Percentiles rank a stretch among this genome's conserved stretches.
phyloP scores from a whole-genome alignment of 2,329 filamentous ascomycete genomes.

The Onygenales sp. region DNA sequence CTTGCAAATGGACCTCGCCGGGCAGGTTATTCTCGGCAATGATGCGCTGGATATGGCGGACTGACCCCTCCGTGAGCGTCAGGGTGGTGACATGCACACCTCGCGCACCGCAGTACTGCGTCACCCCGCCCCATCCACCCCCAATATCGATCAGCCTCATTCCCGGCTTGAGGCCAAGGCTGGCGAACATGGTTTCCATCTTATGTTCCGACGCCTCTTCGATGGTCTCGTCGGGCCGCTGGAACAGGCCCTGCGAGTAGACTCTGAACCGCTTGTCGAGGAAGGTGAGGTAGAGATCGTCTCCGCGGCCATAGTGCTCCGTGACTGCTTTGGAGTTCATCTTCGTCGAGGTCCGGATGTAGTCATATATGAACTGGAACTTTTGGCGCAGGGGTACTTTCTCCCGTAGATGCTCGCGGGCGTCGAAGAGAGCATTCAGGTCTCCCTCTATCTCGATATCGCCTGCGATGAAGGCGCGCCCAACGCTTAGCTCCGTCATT shows the following conservation, averaged over 20 bases:
- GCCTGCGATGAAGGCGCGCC: background rate
- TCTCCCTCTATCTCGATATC: background rate
- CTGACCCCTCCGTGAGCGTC: background rate
- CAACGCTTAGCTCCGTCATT: background rate
- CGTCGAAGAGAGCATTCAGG: background rate
- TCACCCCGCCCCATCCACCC: slow-evolving; percentile 12
- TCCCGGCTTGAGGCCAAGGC: slow-evolving; percentile 8
- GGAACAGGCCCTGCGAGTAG: background rate
- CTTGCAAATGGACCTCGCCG: background rate
- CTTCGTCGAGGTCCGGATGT: slow-evolving; percentile 4
- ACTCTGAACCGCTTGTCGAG: slow-evolving; percentile 1
- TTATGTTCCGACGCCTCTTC: slow-evolving; percentile 1
- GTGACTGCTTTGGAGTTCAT: slow-evolving; percentile 7
- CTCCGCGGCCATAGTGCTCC: background rate
- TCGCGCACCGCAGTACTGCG: slow-evolving; percentile 11
- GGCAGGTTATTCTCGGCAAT: background rate
- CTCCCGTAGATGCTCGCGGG: slow-evolving; percentile 4
- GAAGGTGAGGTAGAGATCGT: background rate
- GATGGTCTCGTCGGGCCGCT: background rate
- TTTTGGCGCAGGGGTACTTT: slow-evolving; percentile 11
- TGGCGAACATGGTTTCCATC: background rate
- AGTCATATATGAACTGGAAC: slow-evolving; percentile 10
- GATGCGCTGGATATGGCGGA: background rate
- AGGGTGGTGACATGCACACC: slow-evolving; percentile 11
- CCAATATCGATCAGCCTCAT: slow-evolving; percentile 11